Evolutionary conservation across 2,329 filamentous ascomycete species (phyloP).

Genomic region (Botryotinia calthae): DNA sequence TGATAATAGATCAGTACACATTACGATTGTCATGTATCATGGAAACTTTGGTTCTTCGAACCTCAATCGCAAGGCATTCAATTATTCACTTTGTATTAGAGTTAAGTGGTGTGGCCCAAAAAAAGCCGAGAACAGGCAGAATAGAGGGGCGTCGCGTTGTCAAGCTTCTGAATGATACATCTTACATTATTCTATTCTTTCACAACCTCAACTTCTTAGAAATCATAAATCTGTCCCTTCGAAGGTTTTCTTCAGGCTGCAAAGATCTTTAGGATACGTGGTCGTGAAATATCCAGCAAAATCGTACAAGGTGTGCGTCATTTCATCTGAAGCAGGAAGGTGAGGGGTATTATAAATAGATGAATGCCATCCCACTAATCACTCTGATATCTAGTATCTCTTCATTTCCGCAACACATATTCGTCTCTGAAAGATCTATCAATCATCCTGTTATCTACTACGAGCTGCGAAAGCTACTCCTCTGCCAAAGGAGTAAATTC

Average conservation of each 20-base stretch:
- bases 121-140: constrained; percentile 18
- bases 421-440: neutral
- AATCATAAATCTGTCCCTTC: constrained; percentile 13
- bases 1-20: neutral
- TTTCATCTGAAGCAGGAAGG: constrained; percentile 18
- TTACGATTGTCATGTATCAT: neutral
- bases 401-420: neutral
- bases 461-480: constrained; percentile 4
- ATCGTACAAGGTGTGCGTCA: constrained; percentile 13
- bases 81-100: neutral
- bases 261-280: constrained; percentile 16
- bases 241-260: neutral
- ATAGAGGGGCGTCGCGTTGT: constrained; percentile 19
- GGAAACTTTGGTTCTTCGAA: neutral
- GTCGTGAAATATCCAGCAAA: constrained; percentile 12
- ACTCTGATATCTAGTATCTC: constrained; percentile 6
- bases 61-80: constrained; percentile 16
- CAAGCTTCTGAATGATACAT: constrained; percentile 10
- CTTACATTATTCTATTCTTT: neutral
- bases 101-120: neutral
- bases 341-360: constrained; percentile 21
- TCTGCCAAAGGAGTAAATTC: neutral
- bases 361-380: constrained; percentile 20
- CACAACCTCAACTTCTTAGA: neutral
- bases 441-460: neutral